Evolutionary conservation across 1,139 yeast genomes (phyloP).

Genomic region (Yamadazyma atmosphaerica): DNA sequence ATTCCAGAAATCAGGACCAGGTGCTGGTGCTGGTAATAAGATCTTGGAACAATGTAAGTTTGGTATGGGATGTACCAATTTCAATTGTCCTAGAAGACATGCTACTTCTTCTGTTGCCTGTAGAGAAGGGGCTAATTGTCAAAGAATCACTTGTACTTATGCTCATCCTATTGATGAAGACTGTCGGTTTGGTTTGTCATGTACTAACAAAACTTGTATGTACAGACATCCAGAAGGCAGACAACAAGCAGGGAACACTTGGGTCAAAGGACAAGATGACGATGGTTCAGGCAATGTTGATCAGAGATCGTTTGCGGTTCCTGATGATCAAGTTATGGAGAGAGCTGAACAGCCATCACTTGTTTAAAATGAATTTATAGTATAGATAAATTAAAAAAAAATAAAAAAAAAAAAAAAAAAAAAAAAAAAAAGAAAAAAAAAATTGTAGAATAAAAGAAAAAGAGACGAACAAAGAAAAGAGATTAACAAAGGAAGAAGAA

Average conservation of each 20-base stretch:
- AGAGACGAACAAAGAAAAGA: neutral
- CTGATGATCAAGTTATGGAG: slow-evolving; percentile 75
- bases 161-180: slow-evolving; percentile 77
- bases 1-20: slow-evolving; percentile 1
- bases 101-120: slow-evolving; percentile 73
- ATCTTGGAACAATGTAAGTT: slow-evolving; percentile 81
- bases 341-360: slow-evolving; percentile 48
- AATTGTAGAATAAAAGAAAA: too few relatives aligned
- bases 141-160: slow-evolving; percentile 77
- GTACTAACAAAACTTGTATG: slow-evolving; percentile 69
- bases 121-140: slow-evolving; percentile 77
- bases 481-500: neutral
- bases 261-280: slow-evolving; percentile 32
- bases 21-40: slow-evolving; percentile 23
- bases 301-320: slow-evolving; percentile 72
- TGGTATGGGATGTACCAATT: slow-evolving; percentile 72
- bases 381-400: neutral
- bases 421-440: neutral
- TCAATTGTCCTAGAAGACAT: slow-evolving; percentile 80
- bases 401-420: slow-evolving; percentile 2
- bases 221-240: slow-evolving; percentile 82
- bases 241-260: slow-evolving; percentile 39
- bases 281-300: slow-evolving; percentile 38
- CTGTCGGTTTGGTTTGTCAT: slow-evolving; percentile 76
- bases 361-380: slow-evolving; percentile 3